Conservation (phyloP, 2,329 filamentous ascomycete species). For the Sordariomycetes sp. region DNA sequence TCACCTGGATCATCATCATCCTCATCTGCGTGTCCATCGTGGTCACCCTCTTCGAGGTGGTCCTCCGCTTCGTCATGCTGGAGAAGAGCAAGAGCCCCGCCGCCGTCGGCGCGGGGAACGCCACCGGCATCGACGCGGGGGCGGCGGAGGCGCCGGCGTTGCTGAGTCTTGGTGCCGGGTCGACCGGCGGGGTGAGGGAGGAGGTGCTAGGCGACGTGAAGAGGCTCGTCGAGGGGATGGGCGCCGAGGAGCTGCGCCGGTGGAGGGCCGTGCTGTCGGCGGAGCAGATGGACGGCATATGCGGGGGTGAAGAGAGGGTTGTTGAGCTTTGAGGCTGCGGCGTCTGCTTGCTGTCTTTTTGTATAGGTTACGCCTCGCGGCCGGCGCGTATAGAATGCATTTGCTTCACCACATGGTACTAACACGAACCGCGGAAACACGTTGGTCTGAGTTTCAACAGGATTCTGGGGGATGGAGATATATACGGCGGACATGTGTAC, state of each 20-base stretch:
- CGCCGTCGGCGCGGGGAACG: not conserved
- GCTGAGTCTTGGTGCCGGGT: not conserved
- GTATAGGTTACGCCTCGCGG: not conserved
- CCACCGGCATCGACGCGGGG: not conserved
- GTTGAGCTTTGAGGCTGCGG: not conserved
- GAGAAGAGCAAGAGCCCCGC: not conserved
- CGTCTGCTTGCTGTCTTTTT: not conserved
- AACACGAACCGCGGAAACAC: not conserved
- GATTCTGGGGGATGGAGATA: not conserved
- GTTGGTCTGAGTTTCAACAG: not conserved
- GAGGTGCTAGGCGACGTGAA: not conserved
- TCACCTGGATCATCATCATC: conserved; percentile 97
- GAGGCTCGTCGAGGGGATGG: conserved; percentile 2
- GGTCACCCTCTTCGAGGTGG: conserved; percentile 83
- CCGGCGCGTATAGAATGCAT: not conserved
- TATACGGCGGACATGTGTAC: not conserved
- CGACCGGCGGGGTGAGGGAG: not conserved
- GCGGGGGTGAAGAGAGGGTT: conserved; percentile 5
- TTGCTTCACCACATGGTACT: not conserved
- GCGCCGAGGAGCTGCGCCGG: conserved; percentile 30
- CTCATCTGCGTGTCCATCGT: conserved; percentile 85
- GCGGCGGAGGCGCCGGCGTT: not conserved
- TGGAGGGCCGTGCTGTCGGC: conserved; percentile 13
- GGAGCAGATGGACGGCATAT: conserved; percentile 9
- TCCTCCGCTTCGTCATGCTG: conserved; percentile 73